Conservation (phyloP, 345 rosid species). For the Euphorbia pulcherrima region DNA sequence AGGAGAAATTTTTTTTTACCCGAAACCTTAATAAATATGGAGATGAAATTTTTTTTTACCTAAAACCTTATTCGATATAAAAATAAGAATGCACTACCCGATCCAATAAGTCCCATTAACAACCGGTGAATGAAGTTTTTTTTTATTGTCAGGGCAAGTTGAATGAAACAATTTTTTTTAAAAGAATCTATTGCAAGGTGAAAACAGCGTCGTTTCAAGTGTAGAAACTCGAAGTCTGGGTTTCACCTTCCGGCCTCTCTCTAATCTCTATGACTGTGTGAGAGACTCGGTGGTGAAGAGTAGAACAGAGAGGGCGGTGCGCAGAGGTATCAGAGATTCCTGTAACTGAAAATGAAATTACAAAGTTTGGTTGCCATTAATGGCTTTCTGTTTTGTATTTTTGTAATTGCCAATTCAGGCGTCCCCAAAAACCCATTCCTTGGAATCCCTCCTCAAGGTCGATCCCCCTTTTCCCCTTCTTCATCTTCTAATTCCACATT, state of each 20-base stretch:
- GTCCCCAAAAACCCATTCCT: constrained; percentile 47
- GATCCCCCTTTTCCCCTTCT: not conserved
- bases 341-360: constrained; percentile 35
- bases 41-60: too few relatives aligned
- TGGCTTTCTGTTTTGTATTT: constrained; percentile 18
- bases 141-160: too few relatives aligned
- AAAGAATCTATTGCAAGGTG: too few relatives aligned
- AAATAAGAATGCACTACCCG: too few relatives aligned
- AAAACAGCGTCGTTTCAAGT: not conserved
- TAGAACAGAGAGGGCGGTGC: not conserved
- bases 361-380: constrained; percentile 19
- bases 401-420: constrained; percentile 43
- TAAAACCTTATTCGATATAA: too few relatives aligned
- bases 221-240: not conserved
- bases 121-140: too few relatives aligned
- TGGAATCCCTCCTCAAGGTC: constrained; percentile 92
- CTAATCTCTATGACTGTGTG: not conserved
- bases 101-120: too few relatives aligned
- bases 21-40: too few relatives aligned
- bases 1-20: too few relatives aligned
- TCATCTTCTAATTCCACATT: not conserved
- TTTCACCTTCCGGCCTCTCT: not conserved
- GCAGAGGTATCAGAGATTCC: not conserved
- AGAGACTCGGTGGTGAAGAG: not conserved
- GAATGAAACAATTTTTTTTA: too few relatives aligned